A percentile compares a stretch with the other conserved stretches of the same genome.
Conservation (phyloP, 1,139 yeast genomes). For the Diutina ranongensis region DNA sequence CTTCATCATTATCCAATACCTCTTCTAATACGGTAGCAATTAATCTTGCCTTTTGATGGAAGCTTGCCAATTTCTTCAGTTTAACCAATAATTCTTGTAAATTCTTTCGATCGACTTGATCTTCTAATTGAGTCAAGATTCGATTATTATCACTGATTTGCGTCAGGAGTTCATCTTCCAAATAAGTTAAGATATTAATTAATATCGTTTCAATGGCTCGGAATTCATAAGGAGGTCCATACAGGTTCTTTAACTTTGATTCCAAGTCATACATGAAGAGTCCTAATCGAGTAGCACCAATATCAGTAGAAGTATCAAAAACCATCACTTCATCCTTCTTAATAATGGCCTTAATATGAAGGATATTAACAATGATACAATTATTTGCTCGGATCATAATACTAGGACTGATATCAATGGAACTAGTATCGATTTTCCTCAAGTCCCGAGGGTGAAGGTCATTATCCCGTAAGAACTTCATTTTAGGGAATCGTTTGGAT, state of each 20-base stretch:
- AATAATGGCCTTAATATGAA: conserved; percentile 81
- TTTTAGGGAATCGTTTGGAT: conserved; percentile 67
- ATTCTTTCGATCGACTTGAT: conserved; percentile 73
- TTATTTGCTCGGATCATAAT: conserved; percentile 55
- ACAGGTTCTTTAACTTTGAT: conserved; percentile 47
- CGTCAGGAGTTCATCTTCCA: conserved; percentile 76
- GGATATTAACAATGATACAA: conserved; percentile 67
- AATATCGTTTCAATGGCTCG: conserved; percentile 83
- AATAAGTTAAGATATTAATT: conserved; percentile 69
- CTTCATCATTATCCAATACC: conserved; percentile 79
- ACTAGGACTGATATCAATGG: conserved; percentile 82
- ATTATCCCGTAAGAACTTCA: conserved; percentile 63
- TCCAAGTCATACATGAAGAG: conserved; percentile 81
- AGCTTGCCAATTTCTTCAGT: conserved; percentile 70
- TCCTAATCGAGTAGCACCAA: conserved; percentile 43
- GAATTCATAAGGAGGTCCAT: conserved; percentile 54
- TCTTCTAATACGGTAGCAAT: conserved; percentile 84
- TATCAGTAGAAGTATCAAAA: conserved; percentile 59
- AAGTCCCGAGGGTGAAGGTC: conserved; percentile 74
- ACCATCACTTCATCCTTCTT: conserved; percentile 72
- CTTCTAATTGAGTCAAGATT: conserved; percentile 72
- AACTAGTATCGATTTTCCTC: conserved; percentile 78
- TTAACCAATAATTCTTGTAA: conserved; percentile 70
- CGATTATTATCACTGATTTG: conserved; percentile 67
- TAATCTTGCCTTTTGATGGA: conserved; percentile 72